Conservation (phyloP, 1,284 basidiomycete species). For the Kalmanozyma brasiliensis region DNA sequence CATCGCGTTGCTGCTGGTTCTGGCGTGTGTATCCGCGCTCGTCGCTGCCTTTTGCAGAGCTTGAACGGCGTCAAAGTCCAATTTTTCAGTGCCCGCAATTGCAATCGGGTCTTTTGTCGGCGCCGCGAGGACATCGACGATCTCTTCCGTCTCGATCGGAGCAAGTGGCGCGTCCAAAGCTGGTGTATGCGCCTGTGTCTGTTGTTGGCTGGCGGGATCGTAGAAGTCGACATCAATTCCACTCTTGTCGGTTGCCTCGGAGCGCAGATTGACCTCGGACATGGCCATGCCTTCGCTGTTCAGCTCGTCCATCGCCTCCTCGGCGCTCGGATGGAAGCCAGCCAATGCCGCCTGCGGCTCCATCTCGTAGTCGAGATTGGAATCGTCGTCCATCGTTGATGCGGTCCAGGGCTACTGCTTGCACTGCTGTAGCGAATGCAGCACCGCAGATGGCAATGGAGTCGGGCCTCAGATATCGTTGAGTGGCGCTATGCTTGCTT, state of each 20-base stretch:
- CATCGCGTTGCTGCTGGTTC: neutral
- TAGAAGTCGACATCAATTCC: slow-evolving; percentile 34
- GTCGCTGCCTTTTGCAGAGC: neutral
- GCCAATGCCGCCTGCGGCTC: slow-evolving; percentile 15
- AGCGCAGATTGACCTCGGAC: slow-evolving; percentile 20
- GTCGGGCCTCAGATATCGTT: too few relatives aligned
- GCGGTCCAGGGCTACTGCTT: too few relatives aligned
- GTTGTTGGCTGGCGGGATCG: slow-evolving; percentile 6
- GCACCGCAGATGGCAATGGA: too few relatives aligned
- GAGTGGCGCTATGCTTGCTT: neutral
- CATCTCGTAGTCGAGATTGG: slow-evolving; percentile 47
- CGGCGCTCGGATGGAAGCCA: slow-evolving; percentile 3
- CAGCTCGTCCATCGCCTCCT: slow-evolving; percentile 36
- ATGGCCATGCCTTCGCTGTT: slow-evolving; percentile 27
- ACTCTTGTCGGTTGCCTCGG: slow-evolving; percentile 14
- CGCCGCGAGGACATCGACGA: neutral
- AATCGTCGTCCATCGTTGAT: slow-evolving; percentile 24
- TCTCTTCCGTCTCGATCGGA: slow-evolving; percentile 1
- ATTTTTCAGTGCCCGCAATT: neutral
- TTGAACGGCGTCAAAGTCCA: neutral
- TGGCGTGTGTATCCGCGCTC: neutral
- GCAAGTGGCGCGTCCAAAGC: neutral
- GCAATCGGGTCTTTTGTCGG: neutral
- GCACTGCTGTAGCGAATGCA: too few relatives aligned
- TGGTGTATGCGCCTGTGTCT: neutral